These are phyloP conservation scores for Tulasnella calospora DNA, from an alignment of 768 basidiomycete genomes.

Conservation along the genomic window DNA sequence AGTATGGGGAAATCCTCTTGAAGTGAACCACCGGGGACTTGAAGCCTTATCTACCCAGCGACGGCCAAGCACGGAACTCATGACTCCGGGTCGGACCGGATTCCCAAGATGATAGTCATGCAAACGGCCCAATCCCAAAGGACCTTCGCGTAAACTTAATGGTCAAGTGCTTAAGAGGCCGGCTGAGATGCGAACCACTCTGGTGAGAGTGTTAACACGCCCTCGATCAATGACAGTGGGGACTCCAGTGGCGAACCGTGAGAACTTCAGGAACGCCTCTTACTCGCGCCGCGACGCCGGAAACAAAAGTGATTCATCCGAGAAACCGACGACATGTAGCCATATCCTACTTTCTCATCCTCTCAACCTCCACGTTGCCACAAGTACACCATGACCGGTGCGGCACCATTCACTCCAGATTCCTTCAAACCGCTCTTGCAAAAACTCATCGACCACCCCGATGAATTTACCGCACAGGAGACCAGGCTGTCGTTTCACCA, in stretches of 20 bases:
- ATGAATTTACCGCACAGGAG: slow-evolving; percentile 50
- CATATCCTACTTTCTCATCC: neutral
- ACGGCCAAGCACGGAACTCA: neutral
- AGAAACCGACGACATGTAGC: slow-evolving; percentile 8
- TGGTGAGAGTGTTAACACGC: neutral
- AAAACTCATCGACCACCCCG: slow-evolving; percentile 50
- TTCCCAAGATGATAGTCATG: neutral
- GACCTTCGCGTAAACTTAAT: neutral
- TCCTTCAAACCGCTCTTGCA: slow-evolving; percentile 73
- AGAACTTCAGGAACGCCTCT: neutral
- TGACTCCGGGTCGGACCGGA: slow-evolving; percentile 3
- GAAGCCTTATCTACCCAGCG: neutral
- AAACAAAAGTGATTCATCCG: neutral
- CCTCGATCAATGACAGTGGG: neutral
- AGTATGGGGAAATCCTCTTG: neutral
- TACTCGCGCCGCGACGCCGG: neutral
- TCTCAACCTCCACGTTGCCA: neutral
- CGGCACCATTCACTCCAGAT: slow-evolving; percentile 51
- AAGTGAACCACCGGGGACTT: neutral
- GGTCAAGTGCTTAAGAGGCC: neutral
- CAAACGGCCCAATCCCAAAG: neutral
- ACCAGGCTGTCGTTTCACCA: slow-evolving; percentile 68
- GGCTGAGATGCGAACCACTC: neutral
- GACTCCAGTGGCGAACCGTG: neutral
- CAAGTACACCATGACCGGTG: slow-evolving; percentile 4